These are phyloP conservation scores for Cytospora paraplurivora DNA, from an alignment of 2,329 filamentous ascomycete genomes.

Conservation along the genomic window DNA sequence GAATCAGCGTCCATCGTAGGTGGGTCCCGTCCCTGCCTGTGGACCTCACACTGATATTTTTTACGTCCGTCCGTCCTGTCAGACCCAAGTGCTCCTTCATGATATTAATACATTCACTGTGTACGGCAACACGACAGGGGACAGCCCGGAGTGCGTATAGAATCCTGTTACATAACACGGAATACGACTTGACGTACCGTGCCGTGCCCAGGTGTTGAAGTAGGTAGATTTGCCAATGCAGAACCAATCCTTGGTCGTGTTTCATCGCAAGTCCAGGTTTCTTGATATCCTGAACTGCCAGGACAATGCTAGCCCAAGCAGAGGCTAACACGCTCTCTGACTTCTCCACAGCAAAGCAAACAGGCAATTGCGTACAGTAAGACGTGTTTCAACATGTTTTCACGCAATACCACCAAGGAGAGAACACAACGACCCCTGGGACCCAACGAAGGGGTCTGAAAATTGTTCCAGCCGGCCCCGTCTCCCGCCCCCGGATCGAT, in stretches of 20 bases:
- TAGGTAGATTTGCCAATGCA: not conserved
- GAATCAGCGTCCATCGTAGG: slow-evolving; percentile 14
- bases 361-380: slow-evolving; percentile 3
- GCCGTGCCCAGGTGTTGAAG: slow-evolving; percentile 1
- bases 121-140: slow-evolving; percentile 6
- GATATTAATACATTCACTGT: slow-evolving; percentile 22
- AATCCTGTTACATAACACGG: slow-evolving; percentile 19
- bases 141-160: slow-evolving; percentile 5
- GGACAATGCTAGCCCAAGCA: slow-evolving; percentile 6
- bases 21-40: not conserved
- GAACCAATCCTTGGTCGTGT: not conserved
- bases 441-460: not conserved
- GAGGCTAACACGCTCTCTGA: slow-evolving; percentile 16
- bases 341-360: slow-evolving; percentile 5
- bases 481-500: slow-evolving; percentile 10
- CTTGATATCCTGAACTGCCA: not conserved
- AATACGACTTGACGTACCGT: slow-evolving; percentile 17
- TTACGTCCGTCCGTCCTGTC: not conserved
- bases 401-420: slow-evolving; percentile 5
- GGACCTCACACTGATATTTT: not conserved
- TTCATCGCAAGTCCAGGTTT: not conserved
- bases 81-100: slow-evolving; percentile 1
- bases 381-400: slow-evolving; percentile 22
- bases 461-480: slow-evolving; percentile 20
- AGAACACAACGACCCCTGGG: not conserved